Evolutionary conservation across 768 basidiomycete genomes (phyloP), one percentile per base, ranked within the genome.

Genomic region (Paxillus ammoniavirescens): DNA sequence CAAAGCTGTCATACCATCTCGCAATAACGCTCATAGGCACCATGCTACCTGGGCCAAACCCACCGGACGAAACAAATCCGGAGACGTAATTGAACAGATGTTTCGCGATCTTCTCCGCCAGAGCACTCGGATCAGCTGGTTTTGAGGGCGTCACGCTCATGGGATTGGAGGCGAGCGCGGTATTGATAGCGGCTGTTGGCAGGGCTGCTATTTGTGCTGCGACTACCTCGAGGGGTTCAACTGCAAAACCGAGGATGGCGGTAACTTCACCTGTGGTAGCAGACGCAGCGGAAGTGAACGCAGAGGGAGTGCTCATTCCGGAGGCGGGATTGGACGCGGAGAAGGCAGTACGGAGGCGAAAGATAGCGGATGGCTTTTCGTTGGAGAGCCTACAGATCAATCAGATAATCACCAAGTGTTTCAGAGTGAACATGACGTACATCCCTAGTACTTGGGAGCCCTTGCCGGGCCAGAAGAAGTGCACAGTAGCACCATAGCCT

Each of bases 281-380:
- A 8, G 70, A 64, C 41, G 72, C 41, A 8, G 61, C 58, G 17
- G 58, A 53, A 8, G 68, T 60, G 46, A 69, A 72, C n/a, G 70
- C 71, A 8, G 69, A 65, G n/a, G 55, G 69, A 2, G 67, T 69
- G 5, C 26, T 63, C 60, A 65, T 65, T 4, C 69, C 67, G 2
- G 71, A 65, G 4, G 65, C 61, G 5, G 73, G 65, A 38, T 62
- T 56, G 7, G 71, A 55, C 10, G 63, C 50, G 0, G 75, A 58
- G n/a, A 83, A 87, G 10, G 80, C 80, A 8, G 87, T 84, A 4
- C 85, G 81, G 21, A 93, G 76, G 21, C 91, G 89, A 72, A 93
- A 93, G 63, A 93, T 91, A 0, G 91, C 89, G 10, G 90, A 91
- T 0, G 91, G 91, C 65, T 93, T 93, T 31, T 92, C 90, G 65